Evolutionary conservation across 2,329 filamentous ascomycete genomes (phyloP), one percentile per base, ranked within the genome.

Genomic region (Penicillium sp.): DNA sequence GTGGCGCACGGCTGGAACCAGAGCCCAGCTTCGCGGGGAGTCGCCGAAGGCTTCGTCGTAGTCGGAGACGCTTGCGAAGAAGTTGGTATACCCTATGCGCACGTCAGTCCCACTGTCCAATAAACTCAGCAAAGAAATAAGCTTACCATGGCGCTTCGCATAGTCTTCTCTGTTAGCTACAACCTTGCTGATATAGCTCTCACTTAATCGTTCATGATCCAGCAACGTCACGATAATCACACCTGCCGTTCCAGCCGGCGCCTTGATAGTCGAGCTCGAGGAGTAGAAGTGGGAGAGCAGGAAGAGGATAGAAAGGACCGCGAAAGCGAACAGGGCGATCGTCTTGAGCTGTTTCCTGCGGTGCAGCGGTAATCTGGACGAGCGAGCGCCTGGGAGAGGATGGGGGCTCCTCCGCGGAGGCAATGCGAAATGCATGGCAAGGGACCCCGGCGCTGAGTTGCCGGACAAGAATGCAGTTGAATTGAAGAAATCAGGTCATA

Each of bases 191-290:
- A 87, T 78, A 73, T 92, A 95, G 38, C 77, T 79, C 30, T 82
- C 76, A 65, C 83, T 84, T 62, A 87, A 83, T 35, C 73, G 77
- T 46, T 79, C 76, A 52, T 84, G 80, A 68, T 96, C 89, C 49
- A 96, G 74, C 8, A 92, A 84, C 2, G 94, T 96, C 54, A 99
- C 89, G 45, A 99, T 77, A 28, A 97, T 91, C 18, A 84, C 78
- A 25, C 77, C 72, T 31, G 84, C 73, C 46, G 68, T 64, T 25
- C 64, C 69, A 44, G 65, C 62, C 35, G 66, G 60, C 50, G 62
- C 54, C 2, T 58, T 61, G 20, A 62, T 50, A 13, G 55, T 57
- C 30, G 66, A 64, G 25, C 66, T 57, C 8, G 60, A 58, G 13
- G 58, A 69, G 44, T 71, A 70, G 36, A 75, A 45, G 38, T 69